phyloP scores from a whole-genome alignment of 371 early-diverging fungal species.

The Mortierella sp. region DNA sequence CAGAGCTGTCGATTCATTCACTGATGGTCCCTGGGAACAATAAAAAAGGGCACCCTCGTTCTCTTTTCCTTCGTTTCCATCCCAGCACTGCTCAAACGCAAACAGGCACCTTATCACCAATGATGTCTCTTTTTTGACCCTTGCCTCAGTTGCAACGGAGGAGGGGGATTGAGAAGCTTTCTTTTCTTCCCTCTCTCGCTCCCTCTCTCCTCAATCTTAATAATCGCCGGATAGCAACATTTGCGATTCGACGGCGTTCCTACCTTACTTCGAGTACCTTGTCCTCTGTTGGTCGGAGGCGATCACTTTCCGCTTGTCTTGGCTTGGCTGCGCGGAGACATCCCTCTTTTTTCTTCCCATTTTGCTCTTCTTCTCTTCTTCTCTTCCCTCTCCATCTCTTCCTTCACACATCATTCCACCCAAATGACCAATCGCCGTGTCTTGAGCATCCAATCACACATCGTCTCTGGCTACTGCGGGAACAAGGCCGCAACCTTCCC shows the following conservation, averaged over 20 bases:
- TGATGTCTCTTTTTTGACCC: too few species aligned
- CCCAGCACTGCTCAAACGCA: too few species aligned
- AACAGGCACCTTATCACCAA: too few species aligned
- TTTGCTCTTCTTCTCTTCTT: background rate
- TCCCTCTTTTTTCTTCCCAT: background rate
- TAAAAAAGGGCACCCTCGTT: background rate
- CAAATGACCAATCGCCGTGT: conserved; percentile 67
- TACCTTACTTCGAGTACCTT: background rate
- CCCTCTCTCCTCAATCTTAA: background rate
- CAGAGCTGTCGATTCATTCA: background rate
- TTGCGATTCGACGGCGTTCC: conserved; percentile 7
- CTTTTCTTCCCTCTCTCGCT: too few species aligned
- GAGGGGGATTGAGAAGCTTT: too few species aligned
- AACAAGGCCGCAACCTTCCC: conserved; percentile 95
- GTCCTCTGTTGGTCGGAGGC: background rate
- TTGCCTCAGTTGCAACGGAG: too few species aligned
- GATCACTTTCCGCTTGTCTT: background rate
- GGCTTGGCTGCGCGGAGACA: background rate
- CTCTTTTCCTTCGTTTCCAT: too few species aligned
- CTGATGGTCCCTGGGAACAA: background rate
- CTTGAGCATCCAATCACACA: conserved; percentile 93
- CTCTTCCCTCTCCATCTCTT: background rate
- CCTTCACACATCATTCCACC: background rate
- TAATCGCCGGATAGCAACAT: background rate
- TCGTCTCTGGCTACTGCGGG: conserved; percentile 88